These are phyloP conservation scores for Pleurotus djamor DNA, from an alignment of 768 basidiomycete genomes.

Conservation along the genomic window DNA sequence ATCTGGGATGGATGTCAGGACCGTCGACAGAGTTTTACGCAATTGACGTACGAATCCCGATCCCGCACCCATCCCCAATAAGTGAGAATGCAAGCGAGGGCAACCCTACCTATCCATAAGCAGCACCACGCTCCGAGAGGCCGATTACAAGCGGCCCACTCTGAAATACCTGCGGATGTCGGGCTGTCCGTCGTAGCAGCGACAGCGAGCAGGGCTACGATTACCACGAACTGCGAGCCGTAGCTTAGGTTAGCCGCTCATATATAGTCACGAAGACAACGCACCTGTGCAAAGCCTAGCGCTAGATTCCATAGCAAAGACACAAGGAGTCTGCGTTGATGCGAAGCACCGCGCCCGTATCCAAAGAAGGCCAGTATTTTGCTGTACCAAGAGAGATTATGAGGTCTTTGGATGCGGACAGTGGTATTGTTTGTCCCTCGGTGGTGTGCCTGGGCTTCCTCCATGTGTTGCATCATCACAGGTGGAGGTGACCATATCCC, in stretches of 20 bases:
- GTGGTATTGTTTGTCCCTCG: background rate
- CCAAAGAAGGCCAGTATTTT: constrained; percentile 41
- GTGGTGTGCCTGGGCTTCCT: constrained; percentile 4
- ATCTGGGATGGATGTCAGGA: constrained; percentile 4
- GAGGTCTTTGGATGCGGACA: constrained; percentile 16
- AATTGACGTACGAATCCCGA: constrained; percentile 18
- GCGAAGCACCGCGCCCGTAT: constrained; percentile 47
- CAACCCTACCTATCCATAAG: constrained; percentile 50
- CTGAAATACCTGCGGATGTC: constrained; percentile 28
- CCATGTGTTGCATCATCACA: constrained; percentile 6
- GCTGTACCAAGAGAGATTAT: constrained; percentile 12
- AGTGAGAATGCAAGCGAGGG: constrained; percentile 38
- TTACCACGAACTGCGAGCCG: constrained; percentile 38
- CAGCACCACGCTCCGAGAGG: constrained; percentile 59
- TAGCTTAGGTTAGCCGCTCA: background rate
- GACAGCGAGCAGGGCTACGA: constrained; percentile 43
- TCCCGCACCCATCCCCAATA: constrained; percentile 48
- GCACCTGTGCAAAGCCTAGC: constrained; percentile 49
- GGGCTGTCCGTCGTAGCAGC: constrained; percentile 43
- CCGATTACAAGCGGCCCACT: constrained; percentile 51
- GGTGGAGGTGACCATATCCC: constrained; percentile 4
- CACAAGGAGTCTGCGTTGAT: constrained; percentile 44
- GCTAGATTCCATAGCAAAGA: constrained; percentile 41
- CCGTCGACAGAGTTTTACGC: constrained; percentile 14
- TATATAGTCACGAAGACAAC: constrained; percentile 11